Conservation (phyloP, 768 basidiomycete species). For the Kwoniella dendrophila region DNA sequence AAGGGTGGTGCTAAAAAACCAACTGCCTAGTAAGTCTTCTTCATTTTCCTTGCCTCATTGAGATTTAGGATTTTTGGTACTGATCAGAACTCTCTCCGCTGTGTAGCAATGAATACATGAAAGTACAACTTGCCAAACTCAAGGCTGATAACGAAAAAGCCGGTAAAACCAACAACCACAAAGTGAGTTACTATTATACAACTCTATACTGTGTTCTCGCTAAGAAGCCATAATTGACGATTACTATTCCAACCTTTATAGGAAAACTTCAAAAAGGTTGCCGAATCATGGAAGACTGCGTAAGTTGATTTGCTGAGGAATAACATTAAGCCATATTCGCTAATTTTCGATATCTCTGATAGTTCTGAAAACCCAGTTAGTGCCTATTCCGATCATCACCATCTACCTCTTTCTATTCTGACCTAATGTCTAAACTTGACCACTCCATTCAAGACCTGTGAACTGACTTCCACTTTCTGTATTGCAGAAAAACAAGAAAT, state of each 20-base stretch:
- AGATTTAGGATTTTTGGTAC: background rate
- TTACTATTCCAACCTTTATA: constrained; percentile 7
- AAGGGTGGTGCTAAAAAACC: constrained; percentile 36
- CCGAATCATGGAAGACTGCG: constrained; percentile 44
- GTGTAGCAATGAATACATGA: constrained; percentile 52
- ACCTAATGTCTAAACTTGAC: background rate
- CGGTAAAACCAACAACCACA: constrained; percentile 47
- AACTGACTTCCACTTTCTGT: background rate
- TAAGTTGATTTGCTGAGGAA: constrained; percentile 25
- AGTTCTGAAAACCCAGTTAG: constrained; percentile 53
- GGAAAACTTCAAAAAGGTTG: constrained; percentile 53
- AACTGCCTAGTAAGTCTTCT: constrained; percentile 44
- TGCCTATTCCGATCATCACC: too few species aligned
- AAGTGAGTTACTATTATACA: constrained; percentile 27
- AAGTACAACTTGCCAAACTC: constrained; percentile 53
- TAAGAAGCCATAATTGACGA: background rate
- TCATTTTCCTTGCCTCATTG: constrained; percentile 9
- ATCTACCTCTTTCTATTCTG: too few species aligned
- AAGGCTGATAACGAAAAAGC: constrained; percentile 50
- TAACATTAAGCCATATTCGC: constrained; percentile 6
- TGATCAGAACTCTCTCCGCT: background rate
- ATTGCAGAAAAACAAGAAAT: constrained; percentile 48
- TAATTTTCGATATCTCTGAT: background rate
- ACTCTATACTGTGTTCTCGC: background rate
- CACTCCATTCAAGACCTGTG: background rate